Percentiles rank a stretch among this genome's conserved stretches.
Conservation (phyloP, 2,329 filamentous ascomycete species). For the Metarhizium guizhouense region DNA sequence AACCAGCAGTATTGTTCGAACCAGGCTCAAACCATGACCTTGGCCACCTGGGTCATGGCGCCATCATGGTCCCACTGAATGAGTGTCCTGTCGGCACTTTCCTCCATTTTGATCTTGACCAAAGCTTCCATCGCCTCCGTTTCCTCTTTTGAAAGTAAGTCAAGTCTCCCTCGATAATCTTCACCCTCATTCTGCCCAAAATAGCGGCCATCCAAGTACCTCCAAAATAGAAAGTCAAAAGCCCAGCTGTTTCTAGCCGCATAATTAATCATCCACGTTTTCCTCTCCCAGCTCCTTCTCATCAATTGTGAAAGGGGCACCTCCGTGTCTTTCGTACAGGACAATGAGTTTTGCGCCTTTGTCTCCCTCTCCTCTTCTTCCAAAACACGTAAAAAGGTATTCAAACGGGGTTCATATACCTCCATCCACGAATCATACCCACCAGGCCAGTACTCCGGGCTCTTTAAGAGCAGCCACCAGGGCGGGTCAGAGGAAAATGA, state of each 20-base stretch:
- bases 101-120: neutral
- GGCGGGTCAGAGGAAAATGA: conserved; percentile 26
- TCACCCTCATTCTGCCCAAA: conserved; percentile 21
- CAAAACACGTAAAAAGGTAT: conserved; percentile 23
- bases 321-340: neutral
- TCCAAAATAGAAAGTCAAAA: conserved; percentile 29
- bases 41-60: neutral
- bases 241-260: conserved; percentile 28
- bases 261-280: conserved; percentile 23
- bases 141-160: neutral
- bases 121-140: neutral
- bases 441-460: conserved; percentile 20
- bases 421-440: conserved; percentile 21
- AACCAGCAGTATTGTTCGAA: neutral
- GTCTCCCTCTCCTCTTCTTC: conserved; percentile 15
- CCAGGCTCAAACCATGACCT: neutral
- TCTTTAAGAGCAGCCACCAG: conserved; percentile 28
- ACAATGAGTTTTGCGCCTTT: neutral
- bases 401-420: conserved; percentile 21
- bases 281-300: conserved; percentile 26
- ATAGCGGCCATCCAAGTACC: conserved; percentile 23
- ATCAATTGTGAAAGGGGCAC: conserved; percentile 21
- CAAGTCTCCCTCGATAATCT: neutral
- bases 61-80: neutral
- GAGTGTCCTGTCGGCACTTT: neutral